Conservation (phyloP, 495 filamentous ascomycete species). For the Geopyxis carbonaria region DNA sequence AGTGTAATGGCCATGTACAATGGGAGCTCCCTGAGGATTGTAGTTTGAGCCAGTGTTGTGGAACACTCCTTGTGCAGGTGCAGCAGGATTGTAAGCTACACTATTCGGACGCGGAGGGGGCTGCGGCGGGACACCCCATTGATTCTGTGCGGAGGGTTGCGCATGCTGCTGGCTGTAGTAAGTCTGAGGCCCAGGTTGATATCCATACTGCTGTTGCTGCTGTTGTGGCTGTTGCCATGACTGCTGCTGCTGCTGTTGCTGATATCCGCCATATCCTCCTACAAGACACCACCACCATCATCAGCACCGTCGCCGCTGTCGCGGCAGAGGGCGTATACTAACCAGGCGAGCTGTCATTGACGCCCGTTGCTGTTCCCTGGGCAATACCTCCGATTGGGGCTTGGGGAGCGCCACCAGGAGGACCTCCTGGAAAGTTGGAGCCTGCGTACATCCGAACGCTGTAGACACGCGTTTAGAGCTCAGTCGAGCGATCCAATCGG, state of each 20-base stretch:
- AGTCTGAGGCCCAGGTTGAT: slow-evolving; percentile 8
- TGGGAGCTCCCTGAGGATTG: background rate
- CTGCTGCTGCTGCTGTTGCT: slow-evolving; percentile 2
- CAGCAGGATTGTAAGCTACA: slow-evolving; percentile 10
- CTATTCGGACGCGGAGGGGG: slow-evolving; percentile 8
- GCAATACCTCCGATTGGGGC: slow-evolving; percentile 8
- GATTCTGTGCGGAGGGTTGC: slow-evolving; percentile 10
- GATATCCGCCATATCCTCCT: background rate
- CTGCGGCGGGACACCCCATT: slow-evolving; percentile 4
- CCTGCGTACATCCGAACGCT: too few relatives aligned
- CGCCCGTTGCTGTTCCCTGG: slow-evolving; percentile 17
- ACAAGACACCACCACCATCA: background rate
- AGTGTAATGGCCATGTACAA: slow-evolving; percentile 1
- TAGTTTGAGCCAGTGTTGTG: slow-evolving; percentile 9
- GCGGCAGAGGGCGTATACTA: background rate
- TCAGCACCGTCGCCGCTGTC: background rate
- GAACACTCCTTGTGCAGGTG: slow-evolving; percentile 6
- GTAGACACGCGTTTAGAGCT: too few relatives aligned
- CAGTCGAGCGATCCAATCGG: too few relatives aligned
- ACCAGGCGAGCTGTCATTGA: slow-evolving; percentile 3
- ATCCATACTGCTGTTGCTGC: slow-evolving; percentile 9
- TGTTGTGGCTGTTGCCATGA: slow-evolving; percentile 14
- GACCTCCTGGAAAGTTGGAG: slow-evolving; percentile 6
- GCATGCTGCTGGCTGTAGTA: slow-evolving; percentile 5
- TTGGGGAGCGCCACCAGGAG: slow-evolving; percentile 13